Conservation (phyloP, 2,329 filamentous ascomycete species). For the Periconia sp. region DNA sequence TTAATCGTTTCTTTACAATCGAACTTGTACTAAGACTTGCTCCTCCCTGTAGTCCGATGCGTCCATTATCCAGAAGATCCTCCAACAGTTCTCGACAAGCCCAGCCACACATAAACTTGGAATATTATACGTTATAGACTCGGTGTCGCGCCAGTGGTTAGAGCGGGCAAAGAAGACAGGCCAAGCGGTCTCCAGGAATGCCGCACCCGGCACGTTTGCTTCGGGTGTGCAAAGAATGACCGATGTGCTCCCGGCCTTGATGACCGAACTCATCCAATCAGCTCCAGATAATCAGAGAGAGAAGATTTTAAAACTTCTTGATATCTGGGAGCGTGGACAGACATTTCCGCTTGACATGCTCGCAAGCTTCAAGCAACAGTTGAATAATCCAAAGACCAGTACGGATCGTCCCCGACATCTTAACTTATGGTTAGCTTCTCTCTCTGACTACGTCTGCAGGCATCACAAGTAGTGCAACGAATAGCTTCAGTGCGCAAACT, state of each 20-base stretch:
- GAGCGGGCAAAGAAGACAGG: constrained; percentile 88
- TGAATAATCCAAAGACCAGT: constrained; percentile 70
- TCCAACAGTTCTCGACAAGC: constrained; percentile 95
- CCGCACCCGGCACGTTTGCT: constrained; percentile 89
- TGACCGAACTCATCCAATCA: constrained; percentile 91
- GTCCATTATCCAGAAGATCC: constrained; percentile 93
- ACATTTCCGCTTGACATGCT: constrained; percentile 87
- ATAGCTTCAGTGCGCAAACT: constrained; percentile 26
- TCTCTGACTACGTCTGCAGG: constrained; percentile 20
- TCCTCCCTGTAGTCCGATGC: constrained; percentile 77
- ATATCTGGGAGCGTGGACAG: constrained; percentile 96
- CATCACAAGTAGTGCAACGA: constrained; percentile 35
- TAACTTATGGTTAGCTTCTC: constrained; percentile 8
- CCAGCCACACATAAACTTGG: constrained; percentile 96
- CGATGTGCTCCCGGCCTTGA: constrained; percentile 88
- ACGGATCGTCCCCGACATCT: constrained; percentile 53
- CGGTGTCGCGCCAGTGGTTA: constrained; percentile 98
- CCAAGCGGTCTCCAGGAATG: constrained; percentile 77
- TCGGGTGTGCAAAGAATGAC: constrained; percentile 96
- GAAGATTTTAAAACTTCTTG: constrained; percentile 92
- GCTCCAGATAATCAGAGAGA: constrained; percentile 95
- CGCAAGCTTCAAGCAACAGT: constrained; percentile 79
- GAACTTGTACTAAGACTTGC: constrained; percentile 32
- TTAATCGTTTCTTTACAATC: constrained; percentile 10
- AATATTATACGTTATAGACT: constrained; percentile 99